Evolutionary conservation across 768 basidiomycete genomes (phyloP).

Genomic region (Russula sp.): DNA sequence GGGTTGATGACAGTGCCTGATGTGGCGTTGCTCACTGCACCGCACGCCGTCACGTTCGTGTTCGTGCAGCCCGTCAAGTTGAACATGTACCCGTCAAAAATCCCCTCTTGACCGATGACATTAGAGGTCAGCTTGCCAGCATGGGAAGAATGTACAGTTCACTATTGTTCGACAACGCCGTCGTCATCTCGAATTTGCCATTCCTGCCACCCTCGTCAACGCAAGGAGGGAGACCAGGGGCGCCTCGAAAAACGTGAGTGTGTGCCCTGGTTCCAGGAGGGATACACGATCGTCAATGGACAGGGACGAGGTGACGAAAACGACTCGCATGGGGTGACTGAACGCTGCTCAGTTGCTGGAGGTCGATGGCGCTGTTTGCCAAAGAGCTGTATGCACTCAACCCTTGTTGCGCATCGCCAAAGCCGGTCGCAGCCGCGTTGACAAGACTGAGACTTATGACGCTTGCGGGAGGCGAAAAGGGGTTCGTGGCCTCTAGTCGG

Average conservation of each 20-base stretch:
- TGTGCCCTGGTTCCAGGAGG: conserved; percentile 36
- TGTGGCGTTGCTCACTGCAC: conserved; percentile 67
- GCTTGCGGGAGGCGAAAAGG: conserved; percentile 54
- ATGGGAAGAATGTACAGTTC: conserved; percentile 83
- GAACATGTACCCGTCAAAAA: conserved; percentile 67
- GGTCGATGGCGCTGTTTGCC: conserved; percentile 44
- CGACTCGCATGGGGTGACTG: conserved; percentile 47
- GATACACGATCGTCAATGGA: conserved; percentile 54
- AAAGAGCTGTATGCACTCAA: conserved; percentile 41
- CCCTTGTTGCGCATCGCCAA: conserved; percentile 38
- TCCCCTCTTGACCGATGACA: conserved; percentile 50
- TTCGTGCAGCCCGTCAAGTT: conserved; percentile 82
- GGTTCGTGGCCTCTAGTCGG: conserved; percentile 38
- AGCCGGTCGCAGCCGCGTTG: conserved; percentile 37
- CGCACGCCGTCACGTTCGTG: conserved; percentile 52
- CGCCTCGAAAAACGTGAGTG: conserved; percentile 29
- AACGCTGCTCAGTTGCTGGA: conserved; percentile 42
- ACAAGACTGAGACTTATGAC: conserved; percentile 44
- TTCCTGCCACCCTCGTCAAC: conserved; percentile 44
- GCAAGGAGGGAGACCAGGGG: background rate
- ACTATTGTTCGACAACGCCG: conserved; percentile 60
- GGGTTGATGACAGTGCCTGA: conserved; percentile 74
- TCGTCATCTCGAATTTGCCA: conserved; percentile 85
- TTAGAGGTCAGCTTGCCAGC: conserved; percentile 82
- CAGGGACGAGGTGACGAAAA: conserved; percentile 59